Percentiles rank a stretch among this genome's conserved stretches.
phyloP scores from a whole-genome alignment of 2,329 filamentous ascomycete species.

The Tolypocladium amazonense region DNA sequence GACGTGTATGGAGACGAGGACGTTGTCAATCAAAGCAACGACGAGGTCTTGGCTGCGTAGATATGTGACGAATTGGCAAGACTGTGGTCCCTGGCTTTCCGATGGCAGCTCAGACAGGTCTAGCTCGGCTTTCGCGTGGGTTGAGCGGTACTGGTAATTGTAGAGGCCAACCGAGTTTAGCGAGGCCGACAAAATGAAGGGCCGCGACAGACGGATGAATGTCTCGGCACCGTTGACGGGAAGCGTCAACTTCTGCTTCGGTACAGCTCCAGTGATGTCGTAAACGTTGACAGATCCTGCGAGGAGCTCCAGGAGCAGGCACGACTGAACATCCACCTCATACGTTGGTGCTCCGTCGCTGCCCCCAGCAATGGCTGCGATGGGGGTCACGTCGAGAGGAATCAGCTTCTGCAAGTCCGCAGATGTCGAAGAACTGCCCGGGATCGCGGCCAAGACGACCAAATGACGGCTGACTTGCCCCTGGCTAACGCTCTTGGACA shows the following conservation, averaged over 20 bases:
- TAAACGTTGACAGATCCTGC: conserved; percentile 47
- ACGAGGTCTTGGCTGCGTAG: conserved; percentile 57
- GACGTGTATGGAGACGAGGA: conserved; percentile 59
- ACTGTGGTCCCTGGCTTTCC: conserved; percentile 21
- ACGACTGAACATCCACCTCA: conserved; percentile 51
- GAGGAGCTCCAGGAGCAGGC: conserved; percentile 50
- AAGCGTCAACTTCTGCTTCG: conserved; percentile 46
- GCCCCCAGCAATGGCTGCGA: conserved; percentile 14
- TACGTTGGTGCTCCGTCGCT: conserved; percentile 23
- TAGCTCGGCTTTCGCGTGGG: conserved; percentile 39
- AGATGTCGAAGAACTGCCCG: conserved; percentile 10
- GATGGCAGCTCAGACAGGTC: conserved; percentile 30
- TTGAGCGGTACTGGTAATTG: conserved; percentile 56
- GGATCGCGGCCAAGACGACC: conserved; percentile 20
- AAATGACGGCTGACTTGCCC: conserved; percentile 18
- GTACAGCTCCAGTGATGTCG: conserved; percentile 52
- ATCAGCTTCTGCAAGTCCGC: conserved; percentile 24
- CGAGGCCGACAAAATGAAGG: conserved; percentile 54
- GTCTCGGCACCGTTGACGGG: conserved; percentile 42
- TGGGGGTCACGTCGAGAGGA: conserved; percentile 27
- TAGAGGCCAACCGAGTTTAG: conserved; percentile 47
- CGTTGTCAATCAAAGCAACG: conserved; percentile 51
- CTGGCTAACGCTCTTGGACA: conserved; percentile 28
- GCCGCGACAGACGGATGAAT: conserved; percentile 56
- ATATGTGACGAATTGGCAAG: conserved; percentile 44